Evolutionary conservation across 176 grass and related monocot species (phyloP), one percentile per base, ranked within the genome.

Genomic region (Cymbopogon citratus): DNA sequence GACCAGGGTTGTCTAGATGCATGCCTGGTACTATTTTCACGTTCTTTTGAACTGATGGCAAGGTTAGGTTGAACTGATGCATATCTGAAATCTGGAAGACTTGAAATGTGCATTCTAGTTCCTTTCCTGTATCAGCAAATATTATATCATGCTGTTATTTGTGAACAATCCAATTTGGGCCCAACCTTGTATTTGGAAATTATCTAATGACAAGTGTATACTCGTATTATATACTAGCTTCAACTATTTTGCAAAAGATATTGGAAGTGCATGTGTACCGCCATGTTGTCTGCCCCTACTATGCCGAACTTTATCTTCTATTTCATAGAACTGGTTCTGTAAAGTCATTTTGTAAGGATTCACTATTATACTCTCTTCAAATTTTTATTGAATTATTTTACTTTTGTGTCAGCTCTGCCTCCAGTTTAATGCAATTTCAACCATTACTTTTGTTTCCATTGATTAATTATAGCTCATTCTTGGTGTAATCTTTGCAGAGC

Each of bases 401-500:
- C 73, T 62, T 26, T 40, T 41, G 27, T 34, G 7, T 39, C 18
- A 25, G 38, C 29, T 7, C 28, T 28, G 21, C 1, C 0, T 79
- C 9, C 9, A 31, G 19, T 45, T 34, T 5, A 79, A 72, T 65
- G 31, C 62, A 56, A 4, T 66, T 23, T 23, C 14, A 7, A 41
- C 15, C 36, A 0, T 74, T 57, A 1, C 14, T 65, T 76, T 6
- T 70, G 29, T 80, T 71, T 28, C 16, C 23, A 54, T 54, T 52
- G 18, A 23, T 77, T 54, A 26, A 81, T 57, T 29, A 54, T 65
- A 48, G 26, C 63, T 80, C 19, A 10, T 11, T 5, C 19, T 29
- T 10, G 26, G 25, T 26, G 31, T 75, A 51, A 21, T 45, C 14
- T 66, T 46, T 66, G 21, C 83, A 89, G 83, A 82, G 7, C 73